Base-by-base conservation (phyloP, 2,329 filamentous ascomycete species). In the Monascus ruber region DNA sequence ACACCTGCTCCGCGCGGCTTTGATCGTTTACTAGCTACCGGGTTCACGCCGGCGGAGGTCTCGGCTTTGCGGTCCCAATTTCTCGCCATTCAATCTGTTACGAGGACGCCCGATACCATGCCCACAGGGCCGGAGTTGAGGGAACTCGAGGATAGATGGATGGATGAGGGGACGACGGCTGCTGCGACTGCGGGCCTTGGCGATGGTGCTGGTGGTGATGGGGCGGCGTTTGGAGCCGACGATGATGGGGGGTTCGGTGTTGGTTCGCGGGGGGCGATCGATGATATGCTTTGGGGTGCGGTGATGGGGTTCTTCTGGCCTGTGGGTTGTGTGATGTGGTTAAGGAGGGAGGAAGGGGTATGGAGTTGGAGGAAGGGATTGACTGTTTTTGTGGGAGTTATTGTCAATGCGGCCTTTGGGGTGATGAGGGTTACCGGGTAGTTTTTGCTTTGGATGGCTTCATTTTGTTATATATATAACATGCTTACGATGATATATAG, bases 291-390 rank as follows among this genome's bases (percentile, higher is more conserved):
- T 42, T 84, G 81, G 64, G 91, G 88, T 4, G 85, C 91, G 60
- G 68, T 93, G 42, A 84, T 91, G 53, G 91, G 91, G 0, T 98
- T 96, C 69, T 83, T 98, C 59, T 96, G 89, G 77, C 91, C 91
- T 4, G 63, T 96, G 6, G 89, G 85, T 0, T 87, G 85, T 52
- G 68, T 89, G 41, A 79, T 82, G 38, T 95, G 88, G 86, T 68
- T 93, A 36, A 74, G 89, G 47, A 73, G 88, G 43, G 85, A 94
- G 60, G 84, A 91, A 42, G 87, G 85, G 1, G 79, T 96, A 43
- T 94, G 87, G 77, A 83, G 80, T 44, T 78, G 83, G 54, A 72
- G 88, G 53, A 83, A 86, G 69, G 81, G 87, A 58, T 76, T 94
- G 51, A 89, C 89, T 50, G 85, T 96, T 10, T 78, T 84, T 37